A percentile compares a stretch with the other conserved stretches of the same genome.
Evolutionary conservation across 2,329 filamentous ascomycete species (phyloP).

Genomic region (Aspergillus vadensis): DNA sequence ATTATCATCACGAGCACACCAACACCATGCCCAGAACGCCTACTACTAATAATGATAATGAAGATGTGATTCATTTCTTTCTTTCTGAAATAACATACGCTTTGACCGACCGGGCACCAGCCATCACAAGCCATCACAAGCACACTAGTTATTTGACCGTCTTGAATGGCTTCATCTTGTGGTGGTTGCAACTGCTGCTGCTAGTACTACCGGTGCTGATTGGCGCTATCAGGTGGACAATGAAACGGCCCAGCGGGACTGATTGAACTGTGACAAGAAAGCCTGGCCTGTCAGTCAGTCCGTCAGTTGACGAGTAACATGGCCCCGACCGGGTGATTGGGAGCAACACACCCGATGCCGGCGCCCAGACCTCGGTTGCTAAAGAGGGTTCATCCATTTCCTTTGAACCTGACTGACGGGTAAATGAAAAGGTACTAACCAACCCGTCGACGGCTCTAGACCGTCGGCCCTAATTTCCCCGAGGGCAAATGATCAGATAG

Average conservation of each 20-base stretch:
- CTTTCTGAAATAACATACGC: background rate
- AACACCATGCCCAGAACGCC: too few relatives aligned
- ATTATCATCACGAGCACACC: too few relatives aligned
- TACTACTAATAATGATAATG: too few relatives aligned
- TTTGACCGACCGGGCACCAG: background rate
- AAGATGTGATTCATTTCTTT: too few relatives aligned
- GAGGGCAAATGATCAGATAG: background rate
- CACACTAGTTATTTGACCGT: background rate
- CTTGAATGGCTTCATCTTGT: background rate
- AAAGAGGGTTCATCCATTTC: background rate
- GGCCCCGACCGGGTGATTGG: background rate
- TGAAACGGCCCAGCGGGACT: background rate
- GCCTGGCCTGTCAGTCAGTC: too few relatives aligned
- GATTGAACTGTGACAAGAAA: background rate
- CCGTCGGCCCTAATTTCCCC: slow-evolving; percentile 5
- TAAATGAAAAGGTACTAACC: background rate
- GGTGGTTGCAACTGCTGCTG: background rate
- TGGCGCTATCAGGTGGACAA: background rate
- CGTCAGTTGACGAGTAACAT: background rate
- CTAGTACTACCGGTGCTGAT: background rate
- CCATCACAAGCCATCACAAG: background rate
- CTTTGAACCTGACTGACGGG: slow-evolving; percentile 3
- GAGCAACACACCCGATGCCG: background rate
- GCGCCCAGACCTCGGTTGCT: background rate
- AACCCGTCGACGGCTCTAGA: background rate